phyloP scores from a whole-genome alignment of 352 stramenopile genomes.

The Pythium sp. region DNA sequence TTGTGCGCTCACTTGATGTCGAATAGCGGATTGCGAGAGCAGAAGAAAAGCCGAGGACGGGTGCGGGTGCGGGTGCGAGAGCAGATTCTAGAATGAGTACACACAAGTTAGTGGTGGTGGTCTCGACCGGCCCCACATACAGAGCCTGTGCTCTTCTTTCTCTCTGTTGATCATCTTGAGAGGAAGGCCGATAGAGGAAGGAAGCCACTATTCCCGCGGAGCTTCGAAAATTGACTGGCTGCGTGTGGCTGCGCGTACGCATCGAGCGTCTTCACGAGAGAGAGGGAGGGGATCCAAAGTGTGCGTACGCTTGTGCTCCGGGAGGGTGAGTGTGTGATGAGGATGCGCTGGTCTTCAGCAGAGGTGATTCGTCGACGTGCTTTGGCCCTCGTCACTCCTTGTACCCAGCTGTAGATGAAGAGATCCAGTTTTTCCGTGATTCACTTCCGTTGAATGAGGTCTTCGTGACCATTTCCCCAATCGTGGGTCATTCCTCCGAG shows the following conservation, averaged over 20 bases:
- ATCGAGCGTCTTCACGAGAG: neutral
- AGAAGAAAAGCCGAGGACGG: neutral
- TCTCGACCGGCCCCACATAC: too few relatives aligned
- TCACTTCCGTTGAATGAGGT: neutral
- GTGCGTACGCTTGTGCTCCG: neutral
- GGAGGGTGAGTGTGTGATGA: neutral
- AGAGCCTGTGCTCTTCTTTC: too few relatives aligned
- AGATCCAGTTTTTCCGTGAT: neutral
- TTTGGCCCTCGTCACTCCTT: neutral
- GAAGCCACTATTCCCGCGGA: neutral
- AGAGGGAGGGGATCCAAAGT: neutral
- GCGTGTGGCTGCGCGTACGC: neutral
- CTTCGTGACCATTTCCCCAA: neutral
- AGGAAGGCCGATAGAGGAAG: neutral
- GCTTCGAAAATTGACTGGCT: constrained; percentile 1
- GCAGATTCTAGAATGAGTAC: neutral
- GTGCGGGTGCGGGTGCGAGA: neutral
- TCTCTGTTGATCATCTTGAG: neutral
- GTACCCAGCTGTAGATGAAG: neutral
- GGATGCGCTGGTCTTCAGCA: neutral
- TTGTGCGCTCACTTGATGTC: neutral
- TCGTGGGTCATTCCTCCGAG: neutral
- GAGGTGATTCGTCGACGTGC: neutral
- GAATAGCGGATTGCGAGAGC: neutral
- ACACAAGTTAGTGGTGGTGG: neutral